Evolutionary conservation across 768 basidiomycete genomes (phyloP).

Genomic region (Trametes gibbosa): DNA sequence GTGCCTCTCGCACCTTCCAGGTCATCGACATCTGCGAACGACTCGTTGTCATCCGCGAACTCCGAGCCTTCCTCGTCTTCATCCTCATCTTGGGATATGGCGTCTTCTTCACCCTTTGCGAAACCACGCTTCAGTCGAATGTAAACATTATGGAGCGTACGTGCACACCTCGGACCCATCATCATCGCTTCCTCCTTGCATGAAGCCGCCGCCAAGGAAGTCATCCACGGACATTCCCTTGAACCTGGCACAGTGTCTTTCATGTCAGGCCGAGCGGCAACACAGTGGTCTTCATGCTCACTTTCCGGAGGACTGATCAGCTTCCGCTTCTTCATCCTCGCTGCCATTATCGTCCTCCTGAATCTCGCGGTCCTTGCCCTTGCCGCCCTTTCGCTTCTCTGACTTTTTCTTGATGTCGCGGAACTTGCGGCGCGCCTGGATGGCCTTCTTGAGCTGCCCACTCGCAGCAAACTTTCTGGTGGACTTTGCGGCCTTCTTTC

Average conservation of each 20-base stretch:
- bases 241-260: constrained; percentile 30
- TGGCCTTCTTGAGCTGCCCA: constrained; percentile 84
- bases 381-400: constrained; percentile 48
- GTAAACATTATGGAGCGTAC: neutral
- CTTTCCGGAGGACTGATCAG: constrained; percentile 25
- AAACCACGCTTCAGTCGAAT: neutral
- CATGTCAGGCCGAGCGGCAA: neutral
- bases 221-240: constrained; percentile 73
- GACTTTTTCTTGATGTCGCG: constrained; percentile 73
- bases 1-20: constrained; percentile 51
- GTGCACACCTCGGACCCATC: constrained; percentile 30
- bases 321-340: constrained; percentile 25
- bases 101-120: constrained; percentile 21
- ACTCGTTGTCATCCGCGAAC: constrained; percentile 50
- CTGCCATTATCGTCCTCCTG: constrained; percentile 27
- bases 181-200: constrained; percentile 59
- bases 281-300: constrained; percentile 8
- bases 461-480: constrained; percentile 86
- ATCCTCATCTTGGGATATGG: constrained; percentile 40
- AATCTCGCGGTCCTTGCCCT: constrained; percentile 25
- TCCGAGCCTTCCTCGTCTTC: constrained; percentile 40
- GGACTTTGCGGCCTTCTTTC: constrained; percentile 69
- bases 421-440: constrained; percentile 78
- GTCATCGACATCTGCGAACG: constrained; percentile 78
- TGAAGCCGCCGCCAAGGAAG: constrained; percentile 68